Evolutionary conservation across 164 flowering plant species (phyloP).

Genomic region (Magnolia changhungtana): DNA sequence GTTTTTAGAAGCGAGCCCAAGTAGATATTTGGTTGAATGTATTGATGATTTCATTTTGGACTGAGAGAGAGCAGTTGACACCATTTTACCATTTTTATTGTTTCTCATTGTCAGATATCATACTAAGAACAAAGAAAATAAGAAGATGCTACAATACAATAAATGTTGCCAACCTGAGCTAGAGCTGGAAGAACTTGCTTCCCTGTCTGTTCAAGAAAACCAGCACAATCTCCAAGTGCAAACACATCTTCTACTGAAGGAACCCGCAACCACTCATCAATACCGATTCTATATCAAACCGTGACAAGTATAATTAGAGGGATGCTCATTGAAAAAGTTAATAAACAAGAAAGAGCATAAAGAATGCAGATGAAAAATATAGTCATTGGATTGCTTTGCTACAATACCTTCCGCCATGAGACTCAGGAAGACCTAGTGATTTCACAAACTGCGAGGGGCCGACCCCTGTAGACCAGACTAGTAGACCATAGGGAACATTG

Average conservation of each 20-base stretch:
- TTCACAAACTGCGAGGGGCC: constrained; percentile 78
- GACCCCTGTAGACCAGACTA: constrained; percentile 94
- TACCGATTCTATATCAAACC: constrained; percentile 56
- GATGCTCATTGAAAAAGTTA: too few relatives aligned
- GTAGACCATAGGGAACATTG: constrained; percentile 74
- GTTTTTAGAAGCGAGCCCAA: too few relatives aligned
- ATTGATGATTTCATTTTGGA: too few relatives aligned
- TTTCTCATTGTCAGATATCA: too few relatives aligned
- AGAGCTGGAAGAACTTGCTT: constrained; percentile 82
- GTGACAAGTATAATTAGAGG: neutral
- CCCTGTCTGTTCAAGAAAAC: constrained; percentile 77
- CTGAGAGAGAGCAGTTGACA: too few relatives aligned
- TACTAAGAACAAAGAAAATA: neutral
- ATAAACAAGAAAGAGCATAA: too few relatives aligned
- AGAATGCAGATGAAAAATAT: neutral
- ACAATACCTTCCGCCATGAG: constrained; percentile 74
- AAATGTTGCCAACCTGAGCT: constrained; percentile 59
- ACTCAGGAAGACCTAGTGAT: constrained; percentile 62
- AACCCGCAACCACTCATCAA: constrained; percentile 78
- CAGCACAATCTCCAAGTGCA: constrained; percentile 91
- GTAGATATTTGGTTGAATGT: too few relatives aligned
- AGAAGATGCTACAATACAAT: neutral
- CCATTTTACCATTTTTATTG: too few relatives aligned
- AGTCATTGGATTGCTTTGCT: neutral
- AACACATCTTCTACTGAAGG: constrained; percentile 87